Conservation (phyloP, 148 eudicot species). For the Mesembryanthemum crystallinum region DNA sequence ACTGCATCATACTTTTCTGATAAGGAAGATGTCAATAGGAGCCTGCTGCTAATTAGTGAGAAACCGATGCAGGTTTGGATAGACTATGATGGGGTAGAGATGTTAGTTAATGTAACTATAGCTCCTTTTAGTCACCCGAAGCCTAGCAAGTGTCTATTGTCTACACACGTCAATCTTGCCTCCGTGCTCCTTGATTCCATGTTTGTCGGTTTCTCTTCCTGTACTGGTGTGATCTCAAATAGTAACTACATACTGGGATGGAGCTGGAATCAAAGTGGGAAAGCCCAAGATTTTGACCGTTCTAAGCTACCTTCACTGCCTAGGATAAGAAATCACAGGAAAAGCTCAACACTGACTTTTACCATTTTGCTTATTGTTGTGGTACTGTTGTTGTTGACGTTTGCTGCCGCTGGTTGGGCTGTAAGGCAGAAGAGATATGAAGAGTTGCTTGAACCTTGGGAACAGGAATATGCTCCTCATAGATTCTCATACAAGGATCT, state of each 20-base stretch:
- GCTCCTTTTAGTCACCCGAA: constrained; percentile 33
- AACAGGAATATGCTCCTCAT: constrained; percentile 31
- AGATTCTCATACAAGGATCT: constrained; percentile 32
- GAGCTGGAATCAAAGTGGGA: constrained; percentile 44
- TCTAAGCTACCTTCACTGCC: constrained; percentile 31
- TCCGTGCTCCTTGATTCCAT: constrained; percentile 25
- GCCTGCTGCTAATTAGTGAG: constrained; percentile 36
- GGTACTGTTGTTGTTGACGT: constrained; percentile 8
- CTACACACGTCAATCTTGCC: constrained; percentile 32
- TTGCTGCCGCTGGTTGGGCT: constrained; percentile 5
- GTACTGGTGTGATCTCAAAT: constrained; percentile 33
- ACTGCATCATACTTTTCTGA: constrained; percentile 34
- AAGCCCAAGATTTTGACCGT: constrained; percentile 32
- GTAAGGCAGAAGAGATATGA: constrained; percentile 18
- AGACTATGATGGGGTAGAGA: constrained; percentile 38
- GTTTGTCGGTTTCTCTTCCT: constrained; percentile 42
- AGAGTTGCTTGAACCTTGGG: constrained; percentile 30
- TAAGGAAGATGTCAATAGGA: constrained; percentile 19
- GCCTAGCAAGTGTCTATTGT: constrained; percentile 32
- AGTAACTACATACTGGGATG: constrained; percentile 42
- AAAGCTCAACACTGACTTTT: constrained; percentile 10
- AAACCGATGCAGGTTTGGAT: constrained; percentile 40
- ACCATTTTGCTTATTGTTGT: constrained; percentile 14
- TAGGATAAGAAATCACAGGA: constrained; percentile 12
- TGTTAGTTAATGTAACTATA: constrained; percentile 30